Evolutionary conservation across 78 protist genomes (phyloP).

Genomic region (Planoprotostelium fungivorum): DNA sequence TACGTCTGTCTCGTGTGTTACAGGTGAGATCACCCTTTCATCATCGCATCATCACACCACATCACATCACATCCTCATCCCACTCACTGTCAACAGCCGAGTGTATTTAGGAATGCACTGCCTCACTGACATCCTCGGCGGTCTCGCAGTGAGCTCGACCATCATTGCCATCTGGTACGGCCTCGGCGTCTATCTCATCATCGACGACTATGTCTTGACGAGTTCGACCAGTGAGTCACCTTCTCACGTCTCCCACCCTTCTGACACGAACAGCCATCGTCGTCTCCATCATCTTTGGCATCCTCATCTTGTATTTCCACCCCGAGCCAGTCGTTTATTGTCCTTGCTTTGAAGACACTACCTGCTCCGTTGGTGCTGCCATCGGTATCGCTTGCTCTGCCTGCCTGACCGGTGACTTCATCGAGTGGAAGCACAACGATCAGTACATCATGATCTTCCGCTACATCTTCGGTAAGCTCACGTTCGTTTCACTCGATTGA

Average conservation of each 20-base stretch:
- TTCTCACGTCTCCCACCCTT: not conserved
- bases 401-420: not conserved
- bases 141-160: not conserved
- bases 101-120: not conserved
- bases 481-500: not conserved
- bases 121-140: not conserved
- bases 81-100: not conserved
- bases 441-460: not conserved
- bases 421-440: not conserved
- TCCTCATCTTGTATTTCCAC: not conserved
- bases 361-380: not conserved
- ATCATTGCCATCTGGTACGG: not conserved
- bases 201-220: not conserved
- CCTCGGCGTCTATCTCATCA: not conserved
- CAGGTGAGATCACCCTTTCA: not conserved
- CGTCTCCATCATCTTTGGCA: not conserved
- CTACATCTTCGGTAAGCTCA: not conserved
- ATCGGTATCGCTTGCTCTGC: not conserved
- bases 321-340: not conserved
- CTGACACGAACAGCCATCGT: not conserved
- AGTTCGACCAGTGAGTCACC: not conserved
- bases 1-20: not conserved
- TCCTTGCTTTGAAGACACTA: conserved; percentile 1
- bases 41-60: too few species aligned
- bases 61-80: too few species aligned